Conservation (phyloP, 306 rosid species). For the Trifolium subterraneum region DNA sequence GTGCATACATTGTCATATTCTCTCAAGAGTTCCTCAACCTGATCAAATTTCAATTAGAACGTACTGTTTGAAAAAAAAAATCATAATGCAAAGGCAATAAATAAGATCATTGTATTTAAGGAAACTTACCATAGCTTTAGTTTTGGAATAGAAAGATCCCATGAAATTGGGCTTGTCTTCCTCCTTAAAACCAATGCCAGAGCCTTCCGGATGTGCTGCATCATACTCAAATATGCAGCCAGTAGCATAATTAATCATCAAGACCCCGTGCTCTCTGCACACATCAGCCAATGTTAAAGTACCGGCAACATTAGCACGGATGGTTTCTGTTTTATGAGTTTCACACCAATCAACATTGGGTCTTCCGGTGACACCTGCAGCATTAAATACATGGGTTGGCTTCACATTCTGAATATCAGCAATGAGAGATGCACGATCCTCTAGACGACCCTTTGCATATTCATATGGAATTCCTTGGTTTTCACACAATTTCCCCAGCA, state of each 20-base stretch:
- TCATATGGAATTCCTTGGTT: constrained; percentile 79
- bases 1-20: constrained; percentile 89
- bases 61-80: background rate
- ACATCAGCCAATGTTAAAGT: constrained; percentile 83
- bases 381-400: constrained; percentile 88
- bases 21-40: constrained; percentile 88
- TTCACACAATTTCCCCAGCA: constrained; percentile 72
- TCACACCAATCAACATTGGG: constrained; percentile 93
- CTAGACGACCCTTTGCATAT: constrained; percentile 81
- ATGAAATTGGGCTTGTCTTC: constrained; percentile 85
- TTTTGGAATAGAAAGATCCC: constrained; percentile 86
- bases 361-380: constrained; percentile 89
- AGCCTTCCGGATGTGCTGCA: constrained; percentile 70
- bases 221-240: constrained; percentile 90
- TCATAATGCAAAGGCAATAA: background rate
- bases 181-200: constrained; percentile 86
- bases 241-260: constrained; percentile 80
- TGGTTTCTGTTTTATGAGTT: constrained; percentile 79
- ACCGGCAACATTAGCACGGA: constrained; percentile 74
- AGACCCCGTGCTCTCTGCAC: constrained; percentile 73
- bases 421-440: constrained; percentile 66
- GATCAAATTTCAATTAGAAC: constrained; percentile 31
- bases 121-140: constrained; percentile 78
- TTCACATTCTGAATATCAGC: constrained; percentile 69
- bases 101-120: background rate